phyloP scores from a whole-genome alignment of 75 land plant genomes.

The Adiantum capillusveneris region DNA sequence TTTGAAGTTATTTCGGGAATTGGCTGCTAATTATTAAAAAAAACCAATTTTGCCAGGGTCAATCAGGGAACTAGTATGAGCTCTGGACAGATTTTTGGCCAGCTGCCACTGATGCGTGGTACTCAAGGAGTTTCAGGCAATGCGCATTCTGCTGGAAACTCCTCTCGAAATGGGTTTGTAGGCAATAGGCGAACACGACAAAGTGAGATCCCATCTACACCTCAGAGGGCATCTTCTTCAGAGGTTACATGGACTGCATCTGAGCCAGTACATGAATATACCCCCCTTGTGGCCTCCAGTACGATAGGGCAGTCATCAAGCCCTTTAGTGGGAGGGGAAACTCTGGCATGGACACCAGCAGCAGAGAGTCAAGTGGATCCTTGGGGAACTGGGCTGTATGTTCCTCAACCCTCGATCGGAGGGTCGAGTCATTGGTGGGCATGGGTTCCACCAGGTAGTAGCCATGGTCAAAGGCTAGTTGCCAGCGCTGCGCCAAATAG shows the following conservation, averaged over 20 bases:
- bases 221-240: neutral
- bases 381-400: neutral
- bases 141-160: neutral
- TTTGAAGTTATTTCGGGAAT: too few species aligned
- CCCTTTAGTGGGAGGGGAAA: neutral
- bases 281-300: neutral
- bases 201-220: neutral
- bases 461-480: neutral
- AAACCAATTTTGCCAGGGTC: neutral
- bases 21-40: too few species aligned
- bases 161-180: neutral
- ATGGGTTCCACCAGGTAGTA: conserved; percentile 2
- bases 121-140: neutral
- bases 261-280: neutral
- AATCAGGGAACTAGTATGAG: neutral
- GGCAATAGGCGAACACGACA: neutral
- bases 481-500: conserved; percentile 2
- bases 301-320: neutral
- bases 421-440: conserved; percentile 3
- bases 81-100: neutral
- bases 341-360: too few species aligned
- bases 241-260: neutral
- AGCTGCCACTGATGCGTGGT: neutral
- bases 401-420: neutral
- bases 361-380: too few species aligned